These are phyloP conservation scores for Rhizopogon rudus DNA, from an alignment of 768 basidiomycete species.

Conservation along the genomic window DNA sequence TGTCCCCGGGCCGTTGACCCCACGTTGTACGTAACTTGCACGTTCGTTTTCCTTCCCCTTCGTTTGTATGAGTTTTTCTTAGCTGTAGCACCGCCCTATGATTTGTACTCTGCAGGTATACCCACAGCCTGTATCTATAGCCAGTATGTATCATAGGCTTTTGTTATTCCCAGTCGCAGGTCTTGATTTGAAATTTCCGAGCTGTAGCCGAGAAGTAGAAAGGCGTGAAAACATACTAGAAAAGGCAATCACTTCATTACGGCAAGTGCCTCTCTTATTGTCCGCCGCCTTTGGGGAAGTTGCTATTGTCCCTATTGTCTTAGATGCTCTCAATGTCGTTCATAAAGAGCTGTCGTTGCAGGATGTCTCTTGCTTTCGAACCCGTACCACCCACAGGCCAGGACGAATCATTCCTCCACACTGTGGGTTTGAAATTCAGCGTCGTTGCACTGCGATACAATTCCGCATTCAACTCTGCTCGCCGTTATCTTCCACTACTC, in stretches of 20 bases:
- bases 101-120: background rate
- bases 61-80: background rate
- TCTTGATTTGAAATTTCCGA: background rate
- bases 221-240: background rate
- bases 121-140: background rate
- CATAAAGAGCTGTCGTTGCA: background rate
- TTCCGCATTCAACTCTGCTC: background rate
- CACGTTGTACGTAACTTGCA: background rate
- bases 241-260: slow-evolving; percentile 1
- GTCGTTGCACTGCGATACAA: background rate
- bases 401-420: background rate
- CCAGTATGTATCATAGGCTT: background rate
- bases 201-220: too few species aligned
- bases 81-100: too few species aligned
- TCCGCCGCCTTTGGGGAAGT: slow-evolving; percentile 2
- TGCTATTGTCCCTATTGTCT: slow-evolving; percentile 31
- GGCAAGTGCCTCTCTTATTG: slow-evolving; percentile 7
- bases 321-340: slow-evolving; percentile 12
- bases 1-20: background rate
- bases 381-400: slow-evolving; percentile 4
- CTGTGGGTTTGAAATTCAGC: background rate
- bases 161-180: background rate
- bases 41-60: background rate
- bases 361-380: slow-evolving; percentile 6
- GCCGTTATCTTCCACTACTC: background rate